phyloP scores from a whole-genome alignment of 2,329 filamentous ascomycete species.

The Sarocladium brachiariae region DNA sequence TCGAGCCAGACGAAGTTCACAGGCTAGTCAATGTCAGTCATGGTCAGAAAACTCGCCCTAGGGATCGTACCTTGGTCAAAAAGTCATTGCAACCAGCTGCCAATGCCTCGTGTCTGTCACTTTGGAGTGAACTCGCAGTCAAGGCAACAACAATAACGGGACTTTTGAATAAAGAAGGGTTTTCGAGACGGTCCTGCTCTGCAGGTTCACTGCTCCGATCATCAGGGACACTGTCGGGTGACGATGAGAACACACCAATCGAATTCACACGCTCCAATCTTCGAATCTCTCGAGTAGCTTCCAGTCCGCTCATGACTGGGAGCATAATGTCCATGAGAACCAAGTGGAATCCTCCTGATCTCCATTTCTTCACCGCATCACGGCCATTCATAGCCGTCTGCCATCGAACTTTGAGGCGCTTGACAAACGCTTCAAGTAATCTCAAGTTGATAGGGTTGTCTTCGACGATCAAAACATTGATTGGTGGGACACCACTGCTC shows the following conservation, averaged over 20 bases:
- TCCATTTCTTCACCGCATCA: conserved; percentile 91
- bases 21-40: conserved; percentile 51
- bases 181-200: conserved; percentile 63
- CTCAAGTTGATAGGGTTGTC: conserved; percentile 98
- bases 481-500: conserved; percentile 81
- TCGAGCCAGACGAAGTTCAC: conserved; percentile 98
- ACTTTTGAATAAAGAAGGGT: conserved; percentile 75
- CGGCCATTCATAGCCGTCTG: conserved; percentile 94
- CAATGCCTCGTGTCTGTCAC: conserved; percentile 88
- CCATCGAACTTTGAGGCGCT: conserved; percentile 91
- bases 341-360: conserved; percentile 84
- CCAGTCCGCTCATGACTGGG: conserved; percentile 90
- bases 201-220: conserved; percentile 35
- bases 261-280: conserved; percentile 83
- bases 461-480: conserved; percentile 96
- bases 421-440: conserved; percentile 91
- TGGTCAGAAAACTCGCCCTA: too few species aligned
- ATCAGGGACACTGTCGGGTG: conserved; percentile 27
- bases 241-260: conserved; percentile 83
- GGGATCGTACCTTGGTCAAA: conserved; percentile 72
- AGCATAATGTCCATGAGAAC: conserved; percentile 99
- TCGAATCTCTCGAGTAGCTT: conserved; percentile 91
- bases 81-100: conserved; percentile 98
- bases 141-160: conserved; percentile 97
- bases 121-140: conserved; percentile 89